phyloP scores from a whole-genome alignment of 73 alveolate genomes.

The Urostyla sp. region DNA sequence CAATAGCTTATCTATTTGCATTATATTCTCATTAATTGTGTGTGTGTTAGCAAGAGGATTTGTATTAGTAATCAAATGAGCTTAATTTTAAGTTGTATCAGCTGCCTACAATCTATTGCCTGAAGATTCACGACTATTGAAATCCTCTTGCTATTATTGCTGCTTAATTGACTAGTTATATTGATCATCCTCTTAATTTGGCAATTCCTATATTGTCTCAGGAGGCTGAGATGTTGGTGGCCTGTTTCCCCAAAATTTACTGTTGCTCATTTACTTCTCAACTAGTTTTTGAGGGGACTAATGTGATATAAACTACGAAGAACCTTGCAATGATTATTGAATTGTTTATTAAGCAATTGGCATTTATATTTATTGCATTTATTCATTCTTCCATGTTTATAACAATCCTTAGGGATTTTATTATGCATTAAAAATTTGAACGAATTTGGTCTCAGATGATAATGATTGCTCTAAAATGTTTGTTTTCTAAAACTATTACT shows the following conservation, averaged over 20 bases:
- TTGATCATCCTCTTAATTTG: conserved; percentile 34
- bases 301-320: background rate
- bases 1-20: background rate
- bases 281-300: background rate
- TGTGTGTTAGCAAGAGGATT: conserved; percentile 29
- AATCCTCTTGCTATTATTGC: conserved; percentile 14
- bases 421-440: too few species aligned
- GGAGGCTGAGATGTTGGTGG: conserved; percentile 20
- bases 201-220: conserved; percentile 28
- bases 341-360: conserved; percentile 1
- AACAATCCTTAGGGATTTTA: too few species aligned
- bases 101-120: background rate
- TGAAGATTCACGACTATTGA: conserved; percentile 49
- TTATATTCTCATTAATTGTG: conserved; percentile 23
- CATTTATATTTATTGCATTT: conserved; percentile 6
- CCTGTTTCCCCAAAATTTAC: background rate
- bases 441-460: conserved; percentile 49
- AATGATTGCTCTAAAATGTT: conserved; percentile 30
- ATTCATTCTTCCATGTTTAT: too few species aligned
- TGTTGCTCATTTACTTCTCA: background rate
- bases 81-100: background rate
- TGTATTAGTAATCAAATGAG: conserved; percentile 14
- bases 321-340: background rate
- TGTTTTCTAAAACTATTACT: background rate
- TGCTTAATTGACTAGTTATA: background rate